These are phyloP conservation scores for Salix brachista DNA, from an alignment of 345 rosid species.

Conservation along the genomic window DNA sequence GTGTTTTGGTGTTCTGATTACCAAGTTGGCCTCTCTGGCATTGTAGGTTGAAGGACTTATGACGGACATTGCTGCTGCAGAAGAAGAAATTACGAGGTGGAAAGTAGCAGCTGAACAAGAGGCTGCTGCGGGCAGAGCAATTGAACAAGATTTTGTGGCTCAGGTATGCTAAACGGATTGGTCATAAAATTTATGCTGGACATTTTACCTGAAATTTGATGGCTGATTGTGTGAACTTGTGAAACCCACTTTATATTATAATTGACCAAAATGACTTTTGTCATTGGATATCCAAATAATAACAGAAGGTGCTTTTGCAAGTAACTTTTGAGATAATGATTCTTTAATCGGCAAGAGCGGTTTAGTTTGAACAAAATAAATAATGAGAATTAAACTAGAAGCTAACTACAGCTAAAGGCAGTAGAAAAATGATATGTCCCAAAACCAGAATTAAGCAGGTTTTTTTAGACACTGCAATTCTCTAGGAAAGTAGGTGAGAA, in stretches of 20 bases:
- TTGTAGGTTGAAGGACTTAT: conserved; percentile 94
- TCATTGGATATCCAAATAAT: background rate
- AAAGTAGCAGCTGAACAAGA: conserved; percentile 98
- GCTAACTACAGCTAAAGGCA: background rate
- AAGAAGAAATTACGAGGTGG: conserved; percentile 98
- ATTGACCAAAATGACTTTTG: background rate
- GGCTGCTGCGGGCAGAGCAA: conserved; percentile 95
- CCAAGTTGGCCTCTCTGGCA: background rate
- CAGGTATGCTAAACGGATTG: conserved; percentile 45
- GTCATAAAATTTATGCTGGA: background rate
- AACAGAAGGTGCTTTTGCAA: background rate
- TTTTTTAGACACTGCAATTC: background rate
- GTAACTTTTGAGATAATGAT: background rate
- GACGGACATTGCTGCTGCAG: conserved; percentile 94
- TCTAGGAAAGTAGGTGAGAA: background rate
- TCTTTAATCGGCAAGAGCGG: background rate
- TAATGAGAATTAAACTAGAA: background rate
- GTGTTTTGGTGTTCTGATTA: conserved; percentile 1
- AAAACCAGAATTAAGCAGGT: background rate
- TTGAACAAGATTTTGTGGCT: conserved; percentile 70
- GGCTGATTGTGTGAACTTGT: background rate
- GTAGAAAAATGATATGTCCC: background rate
- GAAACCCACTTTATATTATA: background rate
- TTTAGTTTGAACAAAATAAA: background rate
- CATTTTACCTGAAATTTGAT: background rate